Evolutionary conservation across 2,329 filamentous ascomycete genomes (phyloP), one percentile per base, ranked within the genome.

Genomic region (Helotiales sp.): DNA sequence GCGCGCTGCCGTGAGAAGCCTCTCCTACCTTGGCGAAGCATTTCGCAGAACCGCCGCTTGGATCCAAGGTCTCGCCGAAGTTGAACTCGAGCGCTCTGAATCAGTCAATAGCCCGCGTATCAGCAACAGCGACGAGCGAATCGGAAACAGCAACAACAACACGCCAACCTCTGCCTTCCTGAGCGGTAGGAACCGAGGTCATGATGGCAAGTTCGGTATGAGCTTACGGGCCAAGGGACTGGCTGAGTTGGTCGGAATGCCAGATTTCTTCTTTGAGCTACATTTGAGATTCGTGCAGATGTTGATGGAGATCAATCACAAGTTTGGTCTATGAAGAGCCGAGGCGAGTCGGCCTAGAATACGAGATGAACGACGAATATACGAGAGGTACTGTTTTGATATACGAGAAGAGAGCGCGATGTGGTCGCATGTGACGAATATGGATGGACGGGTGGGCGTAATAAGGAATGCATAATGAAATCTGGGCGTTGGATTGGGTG

Each of bases 251-350:
- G 86, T 90, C 30, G 89, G 89, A 22, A 80, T 87, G 72, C 87
- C 89, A 4, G 88, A 91, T 74, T 89, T 91, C 73, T 91, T 91
- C 71, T 86, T 91, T 64, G 85, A 90, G 79, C 78, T 91, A 68
- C 89, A 91, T 76, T 80, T 83, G 45, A 83, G 84, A 69, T 91
- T 91, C 74, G 89, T 91, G 28, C 83, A 84, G 74, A 80, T 91
- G 47, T 79, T 91, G 61, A 81, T 89, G 17, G 86, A 90, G 65
- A 40, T 73, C 66, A 68, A 64, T 17, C 30, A 72, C 26, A 28
- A 70, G 28, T 52, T 72, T 45, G 64, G 71, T 28, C 61, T 59
- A 50, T 70, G 45, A 66, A 20, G 28, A 28, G 6, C 32, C 1
- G 11, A 26, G 4, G 13, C 22, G 47, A 28, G 15, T 13, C 15